Conservation (phyloP, 2,329 filamentous ascomycete species). For the Microdochium nivale region DNA sequence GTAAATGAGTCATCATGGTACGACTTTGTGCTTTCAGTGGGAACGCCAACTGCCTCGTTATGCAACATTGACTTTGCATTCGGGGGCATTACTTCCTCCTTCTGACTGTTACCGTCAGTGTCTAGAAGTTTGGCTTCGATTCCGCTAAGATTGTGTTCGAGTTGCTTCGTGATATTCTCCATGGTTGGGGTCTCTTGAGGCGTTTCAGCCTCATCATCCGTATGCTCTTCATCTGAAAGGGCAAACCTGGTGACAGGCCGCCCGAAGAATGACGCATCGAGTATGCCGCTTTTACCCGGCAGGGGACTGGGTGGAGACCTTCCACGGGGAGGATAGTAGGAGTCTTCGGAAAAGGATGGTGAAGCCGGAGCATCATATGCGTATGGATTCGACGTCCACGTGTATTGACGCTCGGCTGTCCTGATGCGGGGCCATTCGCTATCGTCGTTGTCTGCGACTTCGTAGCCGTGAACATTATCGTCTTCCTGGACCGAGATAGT, state of each 20-base stretch:
- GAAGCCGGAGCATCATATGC: conserved; percentile 22
- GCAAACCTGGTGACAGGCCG: conserved; percentile 12
- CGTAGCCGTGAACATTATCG: conserved; percentile 28
- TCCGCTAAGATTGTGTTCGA: conserved; percentile 13
- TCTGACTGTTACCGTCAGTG: conserved; percentile 3
- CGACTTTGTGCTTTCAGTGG: neutral
- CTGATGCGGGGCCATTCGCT: conserved; percentile 26
- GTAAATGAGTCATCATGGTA: neutral
- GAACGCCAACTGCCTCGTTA: neutral
- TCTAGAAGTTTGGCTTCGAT: conserved; percentile 9
- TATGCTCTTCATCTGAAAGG: neutral
- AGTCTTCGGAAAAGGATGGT: conserved; percentile 27
- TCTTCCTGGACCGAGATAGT: conserved; percentile 32
- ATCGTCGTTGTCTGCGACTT: conserved; percentile 23
- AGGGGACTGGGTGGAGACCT: conserved; percentile 45
- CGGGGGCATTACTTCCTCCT: neutral
- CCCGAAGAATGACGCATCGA: conserved; percentile 17
- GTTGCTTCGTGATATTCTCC: conserved; percentile 6
- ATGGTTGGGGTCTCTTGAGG: conserved; percentile 9
- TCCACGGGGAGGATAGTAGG: conserved; percentile 37
- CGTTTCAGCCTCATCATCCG: conserved; percentile 8
- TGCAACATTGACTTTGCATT: neutral
- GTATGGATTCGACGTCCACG: conserved; percentile 34
- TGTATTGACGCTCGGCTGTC: conserved; percentile 30
- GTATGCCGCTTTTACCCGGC: conserved; percentile 31